Percentiles rank a stretch among this genome's conserved stretches.
These are phyloP conservation scores for Nitzschia sp. DNA, from an alignment of 108 stramenopile species.

Conservation along the genomic window DNA sequence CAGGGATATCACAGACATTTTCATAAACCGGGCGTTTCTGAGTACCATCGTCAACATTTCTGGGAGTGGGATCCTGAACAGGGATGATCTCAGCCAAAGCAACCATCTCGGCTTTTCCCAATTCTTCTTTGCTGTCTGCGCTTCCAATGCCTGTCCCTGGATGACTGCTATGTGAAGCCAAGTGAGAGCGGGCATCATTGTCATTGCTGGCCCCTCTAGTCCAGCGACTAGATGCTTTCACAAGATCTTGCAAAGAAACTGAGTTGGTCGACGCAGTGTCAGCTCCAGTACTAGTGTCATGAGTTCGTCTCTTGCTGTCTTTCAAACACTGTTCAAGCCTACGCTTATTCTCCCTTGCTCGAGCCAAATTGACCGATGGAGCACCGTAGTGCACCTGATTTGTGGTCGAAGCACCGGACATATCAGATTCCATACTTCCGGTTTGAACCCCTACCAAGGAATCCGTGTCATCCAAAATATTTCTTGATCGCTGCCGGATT, in stretches of 20 bases:
- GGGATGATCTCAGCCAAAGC: slow-evolving; percentile 11
- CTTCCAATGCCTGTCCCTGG: background rate
- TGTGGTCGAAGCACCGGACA: background rate
- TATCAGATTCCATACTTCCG: background rate
- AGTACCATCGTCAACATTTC: no score
- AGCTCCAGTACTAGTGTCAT: background rate
- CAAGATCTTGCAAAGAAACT: background rate
- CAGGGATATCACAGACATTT: slow-evolving; percentile 3
- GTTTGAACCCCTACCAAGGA: background rate
- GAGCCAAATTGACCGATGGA: background rate
- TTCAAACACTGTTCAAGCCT: background rate
- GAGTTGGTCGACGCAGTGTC: background rate
- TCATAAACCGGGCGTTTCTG: background rate
- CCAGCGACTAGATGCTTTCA: background rate
- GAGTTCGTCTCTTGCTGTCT: slow-evolving; percentile 9
- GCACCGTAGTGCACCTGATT: background rate
- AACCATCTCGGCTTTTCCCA: background rate
- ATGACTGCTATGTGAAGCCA: background rate
- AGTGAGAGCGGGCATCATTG: no score
- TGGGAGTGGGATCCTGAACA: background rate
- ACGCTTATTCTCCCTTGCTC: slow-evolving; percentile 6
- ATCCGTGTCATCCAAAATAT: slow-evolving; percentile 8
- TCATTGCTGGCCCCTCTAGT: no score
- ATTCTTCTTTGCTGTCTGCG: background rate
- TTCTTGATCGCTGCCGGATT: background rate